These are phyloP conservation scores for Lentinula lateritia DNA, from an alignment of 768 basidiomycete genomes.

Conservation along the genomic window DNA sequence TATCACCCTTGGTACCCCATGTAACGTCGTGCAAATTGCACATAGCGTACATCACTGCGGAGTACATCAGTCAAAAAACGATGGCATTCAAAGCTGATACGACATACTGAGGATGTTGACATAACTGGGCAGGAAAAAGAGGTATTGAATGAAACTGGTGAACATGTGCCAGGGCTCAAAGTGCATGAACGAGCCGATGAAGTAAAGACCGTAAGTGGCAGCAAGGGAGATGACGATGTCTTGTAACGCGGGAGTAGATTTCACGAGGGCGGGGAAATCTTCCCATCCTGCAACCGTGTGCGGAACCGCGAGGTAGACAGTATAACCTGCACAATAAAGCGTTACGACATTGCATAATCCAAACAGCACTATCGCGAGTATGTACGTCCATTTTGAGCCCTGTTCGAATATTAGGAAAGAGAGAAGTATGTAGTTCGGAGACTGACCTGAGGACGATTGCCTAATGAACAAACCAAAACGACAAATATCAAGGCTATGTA, in stretches of 20 bases:
- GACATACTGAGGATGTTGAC: slow-evolving; percentile 74
- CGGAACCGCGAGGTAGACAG: slow-evolving; percentile 80
- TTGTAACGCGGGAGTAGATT: slow-evolving; percentile 63
- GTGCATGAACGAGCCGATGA: slow-evolving; percentile 83
- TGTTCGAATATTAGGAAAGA: slow-evolving; percentile 16
- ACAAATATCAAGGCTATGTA: slow-evolving; percentile 85
- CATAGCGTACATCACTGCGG: slow-evolving; percentile 84
- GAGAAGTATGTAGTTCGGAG: not conserved
- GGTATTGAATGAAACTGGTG: slow-evolving; percentile 87
- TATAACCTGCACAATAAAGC: slow-evolving; percentile 87
- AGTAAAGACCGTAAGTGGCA: slow-evolving; percentile 78
- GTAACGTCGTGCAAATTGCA: slow-evolving; percentile 89
- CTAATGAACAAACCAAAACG: slow-evolving; percentile 80
- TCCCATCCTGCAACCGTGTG: slow-evolving; percentile 74
- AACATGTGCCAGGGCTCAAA: slow-evolving; percentile 97
- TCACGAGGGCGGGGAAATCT: slow-evolving; percentile 58
- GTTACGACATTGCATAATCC: slow-evolving; percentile 75
- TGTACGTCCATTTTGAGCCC: slow-evolving; percentile 86
- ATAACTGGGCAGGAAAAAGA: slow-evolving; percentile 81
- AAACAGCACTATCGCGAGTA: slow-evolving; percentile 69
- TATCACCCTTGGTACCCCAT: slow-evolving; percentile 87
- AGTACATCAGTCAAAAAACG: not conserved
- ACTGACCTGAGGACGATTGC: slow-evolving; percentile 66
- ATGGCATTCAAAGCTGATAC: not conserved
- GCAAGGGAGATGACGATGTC: slow-evolving; percentile 81